Evolutionary conservation across 345 rosid genomes (phyloP).

Genomic region (Citropsis articulata): DNA sequence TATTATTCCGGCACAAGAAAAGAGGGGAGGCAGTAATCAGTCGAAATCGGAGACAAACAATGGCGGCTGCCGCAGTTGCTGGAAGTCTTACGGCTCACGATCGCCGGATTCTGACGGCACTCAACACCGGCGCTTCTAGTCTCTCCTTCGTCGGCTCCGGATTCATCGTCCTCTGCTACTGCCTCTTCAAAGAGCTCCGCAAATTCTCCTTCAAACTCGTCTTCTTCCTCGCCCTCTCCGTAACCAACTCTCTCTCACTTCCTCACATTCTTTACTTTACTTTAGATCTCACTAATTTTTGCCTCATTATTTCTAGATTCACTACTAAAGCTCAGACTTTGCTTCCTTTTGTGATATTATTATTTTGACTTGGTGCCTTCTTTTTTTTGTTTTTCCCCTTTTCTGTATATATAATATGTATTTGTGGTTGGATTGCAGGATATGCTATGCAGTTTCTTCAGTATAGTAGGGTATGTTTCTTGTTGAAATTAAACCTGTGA

Average conservation of each 20-base stretch:
- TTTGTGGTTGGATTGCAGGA: slow-evolving; percentile 47
- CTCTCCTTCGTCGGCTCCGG: slow-evolving; percentile 83
- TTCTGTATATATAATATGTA: not conserved
- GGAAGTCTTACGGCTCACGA: slow-evolving; percentile 51
- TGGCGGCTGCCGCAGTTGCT: slow-evolving; percentile 14
- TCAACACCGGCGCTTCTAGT: slow-evolving; percentile 72
- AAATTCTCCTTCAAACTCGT: slow-evolving; percentile 98
- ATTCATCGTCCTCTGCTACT: slow-evolving; percentile 87
- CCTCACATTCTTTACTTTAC: not conserved
- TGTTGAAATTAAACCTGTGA: not conserved
- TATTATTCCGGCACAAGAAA: no score
- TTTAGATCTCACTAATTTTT: not conserved
- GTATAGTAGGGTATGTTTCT: slow-evolving; percentile 65
- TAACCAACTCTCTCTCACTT: slow-evolving; percentile 26
- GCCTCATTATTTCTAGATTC: not conserved
- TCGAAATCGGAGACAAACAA: not conserved
- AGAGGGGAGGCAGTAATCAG: not conserved
- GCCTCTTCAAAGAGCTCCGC: slow-evolving; percentile 88
- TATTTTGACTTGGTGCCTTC: not conserved
- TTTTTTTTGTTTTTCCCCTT: not conserved
- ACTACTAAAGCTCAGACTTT: not conserved
- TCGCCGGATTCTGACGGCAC: slow-evolving; percentile 53
- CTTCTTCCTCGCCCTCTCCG: slow-evolving; percentile 91
- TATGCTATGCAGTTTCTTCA: slow-evolving; percentile 96
- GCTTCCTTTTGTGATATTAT: not conserved